Evolutionary conservation across 352 stramenopile species (phyloP).

Genomic region (Globisporangium solare): DNA sequence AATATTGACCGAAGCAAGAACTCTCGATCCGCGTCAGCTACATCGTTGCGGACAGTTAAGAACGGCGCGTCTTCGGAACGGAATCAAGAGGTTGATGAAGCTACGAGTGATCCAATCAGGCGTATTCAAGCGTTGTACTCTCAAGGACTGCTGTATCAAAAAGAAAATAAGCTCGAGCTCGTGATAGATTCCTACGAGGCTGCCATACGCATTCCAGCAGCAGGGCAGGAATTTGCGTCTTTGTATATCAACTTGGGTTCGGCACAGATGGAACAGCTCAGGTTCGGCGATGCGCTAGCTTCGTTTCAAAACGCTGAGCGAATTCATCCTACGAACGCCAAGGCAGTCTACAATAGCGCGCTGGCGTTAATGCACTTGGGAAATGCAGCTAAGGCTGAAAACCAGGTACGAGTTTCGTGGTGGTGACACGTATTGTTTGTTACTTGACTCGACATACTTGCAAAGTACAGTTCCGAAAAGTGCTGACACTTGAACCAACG

Average conservation of each 20-base stretch:
- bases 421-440: no score
- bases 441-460: no score
- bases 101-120: slow-evolving; percentile 17
- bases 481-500: slow-evolving; percentile 30
- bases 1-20: slow-evolving; percentile 3
- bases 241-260: slow-evolving; percentile 68
- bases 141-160: slow-evolving; percentile 55
- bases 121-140: slow-evolving; percentile 50
- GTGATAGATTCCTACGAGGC: slow-evolving; percentile 49
- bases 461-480: slow-evolving; percentile 25
- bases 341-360: slow-evolving; percentile 54
- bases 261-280: slow-evolving; percentile 36
- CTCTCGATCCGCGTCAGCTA: background rate
- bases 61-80: background rate
- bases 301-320: slow-evolving; percentile 35
- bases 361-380: slow-evolving; percentile 44
- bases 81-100: background rate
- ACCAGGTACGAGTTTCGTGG: slow-evolving; percentile 20
- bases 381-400: slow-evolving; percentile 18
- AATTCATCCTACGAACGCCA: slow-evolving; percentile 51
- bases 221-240: slow-evolving; percentile 45
- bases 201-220: slow-evolving; percentile 29
- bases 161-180: slow-evolving; percentile 36
- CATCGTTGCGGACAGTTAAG: background rate
- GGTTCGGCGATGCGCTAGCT: slow-evolving; percentile 29